These are phyloP conservation scores for Amanita fuliginea DNA, from an alignment of 768 basidiomycete genomes.

Conservation along the genomic window DNA sequence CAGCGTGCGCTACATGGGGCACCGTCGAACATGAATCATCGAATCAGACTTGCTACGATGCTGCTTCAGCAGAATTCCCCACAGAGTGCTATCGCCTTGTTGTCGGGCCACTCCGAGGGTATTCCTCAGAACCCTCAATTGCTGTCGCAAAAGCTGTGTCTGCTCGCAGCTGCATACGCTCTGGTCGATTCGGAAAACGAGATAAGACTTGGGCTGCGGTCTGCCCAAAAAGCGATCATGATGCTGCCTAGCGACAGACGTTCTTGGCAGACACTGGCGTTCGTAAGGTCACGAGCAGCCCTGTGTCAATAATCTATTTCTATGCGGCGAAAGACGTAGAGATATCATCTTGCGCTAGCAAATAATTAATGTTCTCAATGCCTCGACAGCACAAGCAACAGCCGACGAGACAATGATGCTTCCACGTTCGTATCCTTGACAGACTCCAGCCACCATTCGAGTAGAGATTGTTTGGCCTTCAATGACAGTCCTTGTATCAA, in stretches of 20 bases:
- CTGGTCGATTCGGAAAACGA: constrained; percentile 9
- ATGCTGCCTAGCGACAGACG: constrained; percentile 39
- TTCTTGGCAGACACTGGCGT: constrained; percentile 54
- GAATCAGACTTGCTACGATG: constrained; percentile 45
- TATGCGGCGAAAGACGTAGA: constrained; percentile 6
- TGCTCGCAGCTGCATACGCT: constrained; percentile 39
- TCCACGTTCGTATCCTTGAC: constrained; percentile 25
- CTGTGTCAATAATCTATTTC: background rate
- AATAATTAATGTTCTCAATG: constrained; percentile 7
- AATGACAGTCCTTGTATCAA: constrained; percentile 26
- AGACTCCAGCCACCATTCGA: constrained; percentile 57
- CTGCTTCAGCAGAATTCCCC: constrained; percentile 36
- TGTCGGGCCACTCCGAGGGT: constrained; percentile 22
- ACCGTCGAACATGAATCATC: constrained; percentile 37
- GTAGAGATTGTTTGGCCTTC: constrained; percentile 35
- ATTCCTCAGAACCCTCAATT: constrained; percentile 20
- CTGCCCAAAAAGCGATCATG: constrained; percentile 55
- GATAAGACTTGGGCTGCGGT: constrained; percentile 22
- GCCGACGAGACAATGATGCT: constrained; percentile 33
- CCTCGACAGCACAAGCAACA: constrained; percentile 32
- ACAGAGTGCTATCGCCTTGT: constrained; percentile 34
- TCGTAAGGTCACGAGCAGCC: constrained; percentile 23
- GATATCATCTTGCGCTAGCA: constrained; percentile 8
- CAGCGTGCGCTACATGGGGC: constrained; percentile 49
- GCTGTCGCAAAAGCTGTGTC: constrained; percentile 19